phyloP scores from a whole-genome alignment of 768 basidiomycete species.

The Tephrocybe rancida region DNA sequence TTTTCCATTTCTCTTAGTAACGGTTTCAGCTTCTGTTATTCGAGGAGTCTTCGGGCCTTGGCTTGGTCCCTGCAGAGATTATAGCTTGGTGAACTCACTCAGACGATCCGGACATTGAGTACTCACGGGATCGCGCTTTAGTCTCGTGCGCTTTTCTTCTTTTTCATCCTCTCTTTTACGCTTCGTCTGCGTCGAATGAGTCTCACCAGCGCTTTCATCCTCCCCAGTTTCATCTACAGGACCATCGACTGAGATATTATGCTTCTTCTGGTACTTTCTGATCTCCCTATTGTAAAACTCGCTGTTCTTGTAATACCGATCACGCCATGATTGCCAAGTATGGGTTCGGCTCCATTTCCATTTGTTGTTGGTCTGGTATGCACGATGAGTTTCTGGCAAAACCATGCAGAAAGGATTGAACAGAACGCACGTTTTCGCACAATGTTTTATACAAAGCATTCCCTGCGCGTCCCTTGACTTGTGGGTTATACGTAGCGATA shows the following conservation, averaged over 20 bases:
- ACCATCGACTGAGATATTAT: slow-evolving; percentile 20
- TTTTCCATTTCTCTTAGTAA: not conserved
- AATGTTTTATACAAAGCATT: slow-evolving; percentile 44
- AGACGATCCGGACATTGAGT: not conserved
- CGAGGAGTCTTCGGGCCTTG: not conserved
- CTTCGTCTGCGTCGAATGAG: slow-evolving; percentile 3
- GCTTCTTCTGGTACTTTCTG: slow-evolving; percentile 35
- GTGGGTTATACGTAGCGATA: slow-evolving; percentile 50
- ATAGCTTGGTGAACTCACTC: not conserved
- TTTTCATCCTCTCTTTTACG: slow-evolving; percentile 10
- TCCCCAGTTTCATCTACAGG: slow-evolving; percentile 4
- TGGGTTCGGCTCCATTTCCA: slow-evolving; percentile 60
- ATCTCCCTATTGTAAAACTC: slow-evolving; percentile 45
- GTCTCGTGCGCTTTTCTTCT: slow-evolving; percentile 9
- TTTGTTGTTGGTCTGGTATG: slow-evolving; percentile 31
- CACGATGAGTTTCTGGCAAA: not conserved
- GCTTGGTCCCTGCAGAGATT: not conserved
- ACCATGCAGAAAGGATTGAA: not conserved
- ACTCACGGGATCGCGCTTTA: slow-evolving; percentile 6
- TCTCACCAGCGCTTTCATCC: not conserved
- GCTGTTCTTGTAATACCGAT: slow-evolving; percentile 54
- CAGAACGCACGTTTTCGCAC: slow-evolving; percentile 45
- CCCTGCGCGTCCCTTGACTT: slow-evolving; percentile 43
- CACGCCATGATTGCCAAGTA: slow-evolving; percentile 65
- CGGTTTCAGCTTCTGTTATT: not conserved